Evolutionary conservation across 2,329 filamentous ascomycete species (phyloP).

Genomic region (Diplocarpon mali): DNA sequence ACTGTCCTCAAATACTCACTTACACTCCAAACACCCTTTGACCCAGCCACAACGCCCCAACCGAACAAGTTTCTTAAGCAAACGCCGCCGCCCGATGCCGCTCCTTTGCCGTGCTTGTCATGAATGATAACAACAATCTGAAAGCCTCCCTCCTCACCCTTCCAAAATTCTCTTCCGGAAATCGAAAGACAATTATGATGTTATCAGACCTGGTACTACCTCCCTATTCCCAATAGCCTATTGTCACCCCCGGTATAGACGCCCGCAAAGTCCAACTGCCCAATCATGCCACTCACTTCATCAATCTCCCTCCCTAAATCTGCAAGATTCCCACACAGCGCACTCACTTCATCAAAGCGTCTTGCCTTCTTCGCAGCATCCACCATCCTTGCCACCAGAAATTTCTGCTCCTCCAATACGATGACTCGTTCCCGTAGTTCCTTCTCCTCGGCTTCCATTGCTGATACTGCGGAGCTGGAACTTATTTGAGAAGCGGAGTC

Average conservation of each 20-base stretch:
- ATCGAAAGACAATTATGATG: no score
- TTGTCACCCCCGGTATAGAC: constrained; percentile 21
- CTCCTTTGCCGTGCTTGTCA: neutral
- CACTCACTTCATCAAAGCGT: constrained; percentile 58
- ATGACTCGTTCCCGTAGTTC: constrained; percentile 56
- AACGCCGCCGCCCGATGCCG: constrained; percentile 1
- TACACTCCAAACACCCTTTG: neutral
- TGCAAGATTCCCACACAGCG: constrained; percentile 50
- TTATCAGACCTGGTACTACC: neutral
- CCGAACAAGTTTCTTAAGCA: neutral
- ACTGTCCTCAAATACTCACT: neutral
- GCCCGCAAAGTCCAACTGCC: constrained; percentile 37
- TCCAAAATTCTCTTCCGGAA: neutral
- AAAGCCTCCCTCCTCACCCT: neutral
- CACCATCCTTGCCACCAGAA: constrained; percentile 61
- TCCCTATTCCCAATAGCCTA: constrained; percentile 8
- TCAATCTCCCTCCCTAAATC: constrained; percentile 58
- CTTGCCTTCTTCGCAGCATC: constrained; percentile 54
- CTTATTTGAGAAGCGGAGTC: constrained; percentile 39
- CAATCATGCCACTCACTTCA: constrained; percentile 45
- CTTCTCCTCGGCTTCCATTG: constrained; percentile 58
- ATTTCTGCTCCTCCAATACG: constrained; percentile 62
- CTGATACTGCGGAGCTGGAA: constrained; percentile 47
- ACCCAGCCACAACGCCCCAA: neutral
- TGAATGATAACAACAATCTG: neutral